Evolutionary conservation across 2,329 filamentous ascomycete species (phyloP), one percentile per base, ranked within the genome.

Genomic region (Shiraia sp.): DNA sequence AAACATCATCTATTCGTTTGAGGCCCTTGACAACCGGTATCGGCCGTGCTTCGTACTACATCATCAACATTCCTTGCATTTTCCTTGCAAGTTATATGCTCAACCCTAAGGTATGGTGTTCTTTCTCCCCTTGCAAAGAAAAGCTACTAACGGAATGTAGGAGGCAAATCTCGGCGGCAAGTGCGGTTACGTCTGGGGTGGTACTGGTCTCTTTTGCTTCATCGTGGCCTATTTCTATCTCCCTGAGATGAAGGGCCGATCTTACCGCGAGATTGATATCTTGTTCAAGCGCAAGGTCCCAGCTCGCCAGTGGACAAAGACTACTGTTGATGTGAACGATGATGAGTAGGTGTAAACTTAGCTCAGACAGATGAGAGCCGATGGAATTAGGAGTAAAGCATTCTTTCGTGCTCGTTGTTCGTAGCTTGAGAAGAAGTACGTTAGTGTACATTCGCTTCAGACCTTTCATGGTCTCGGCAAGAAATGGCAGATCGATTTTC

Each of bases 31-130:
- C 79, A 3, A 86, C 82, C 16, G 83, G 82, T 65, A 68, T 85
- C 35, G 83, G 83, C 60, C 82, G 83, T 60, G 82, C 69, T 38
- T 69, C 74, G 10, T 86, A 86, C 74, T 86, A 86, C 68, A 55
- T 83, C 4, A 71, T 82, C 47, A 78, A 86, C 44, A 85, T 86
- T 62, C 82, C 82, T 55, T 83, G 79, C 57, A 86, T 86, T 59
- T 85, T 81, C 76, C 75, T 82, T 8, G 64, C 73, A 6, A 79
- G 74, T 49, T 82, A 77, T 57, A 81, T 84, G 78, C 80, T 84
- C 49, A 84, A 84, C 74, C 65, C 75, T 1, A 69, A 51, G 28
- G 56, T 57, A 60, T 57, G 59, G 30, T 42, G 2, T n/a, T 15
- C 16, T 8, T 17, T 4, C n/a, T 28, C 15, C 6, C 64, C 67